Conservation (phyloP, 768 basidiomycete genomes). For the Podaxis sp. region DNA sequence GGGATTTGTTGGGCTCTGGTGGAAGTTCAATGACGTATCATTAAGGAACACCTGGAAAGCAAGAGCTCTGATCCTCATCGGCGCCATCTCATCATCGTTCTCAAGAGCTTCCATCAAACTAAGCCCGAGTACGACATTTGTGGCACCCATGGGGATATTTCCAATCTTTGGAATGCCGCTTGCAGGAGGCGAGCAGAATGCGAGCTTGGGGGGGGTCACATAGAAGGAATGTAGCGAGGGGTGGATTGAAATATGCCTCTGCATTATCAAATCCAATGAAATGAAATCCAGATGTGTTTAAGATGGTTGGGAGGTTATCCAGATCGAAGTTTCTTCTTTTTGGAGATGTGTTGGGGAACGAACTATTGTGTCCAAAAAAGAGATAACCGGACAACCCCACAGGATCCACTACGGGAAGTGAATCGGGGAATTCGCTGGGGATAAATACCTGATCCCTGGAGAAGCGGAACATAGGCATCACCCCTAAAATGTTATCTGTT, state of each 20-base stretch:
- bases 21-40: background rate
- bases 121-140: background rate
- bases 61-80: background rate
- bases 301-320: background rate
- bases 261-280: background rate
- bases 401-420: background rate
- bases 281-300: background rate
- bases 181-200: background rate
- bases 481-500: background rate
- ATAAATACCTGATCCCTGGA: background rate
- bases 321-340: background rate
- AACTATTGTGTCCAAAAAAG: constrained; percentile 2
- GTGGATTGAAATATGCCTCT: background rate
- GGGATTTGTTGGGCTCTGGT: background rate
- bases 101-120: background rate
- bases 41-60: background rate
- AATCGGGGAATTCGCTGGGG: background rate
- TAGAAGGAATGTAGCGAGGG: background rate
- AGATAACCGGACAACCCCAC: background rate
- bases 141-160: background rate
- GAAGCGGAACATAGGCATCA: constrained; percentile 1
- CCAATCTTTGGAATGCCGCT: background rate
- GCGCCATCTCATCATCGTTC: background rate
- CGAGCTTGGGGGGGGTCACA: background rate
- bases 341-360: background rate